Evolutionary conservation across 257 asterid genomes (phyloP), one percentile per base, ranked within the genome.

Genomic region (Solanum infundibuliforme): DNA sequence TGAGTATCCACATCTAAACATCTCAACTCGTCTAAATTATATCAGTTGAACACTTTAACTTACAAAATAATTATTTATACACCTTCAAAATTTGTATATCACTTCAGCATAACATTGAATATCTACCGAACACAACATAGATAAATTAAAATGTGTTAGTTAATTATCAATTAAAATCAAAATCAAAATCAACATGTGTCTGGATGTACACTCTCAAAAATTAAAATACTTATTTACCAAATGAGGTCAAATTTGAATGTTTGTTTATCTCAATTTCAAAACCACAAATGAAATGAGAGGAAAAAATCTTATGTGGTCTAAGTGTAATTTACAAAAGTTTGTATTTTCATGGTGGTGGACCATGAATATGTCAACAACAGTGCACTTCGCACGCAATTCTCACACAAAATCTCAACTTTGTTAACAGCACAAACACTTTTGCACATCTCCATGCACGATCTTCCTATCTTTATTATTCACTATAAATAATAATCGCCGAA

Each of bases 371-470:
- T 76, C 65, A 62, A 62, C 71, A 41, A 43, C 5, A 41, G 3
- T 2, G 84, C 83, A 1, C 83, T 12, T 39, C 23, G 60, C 83
- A 76, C 83, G 83, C 65, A 77, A 41, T 77, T 77, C 84, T 77
- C 84, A 13, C 65, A 41, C 21, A 76, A 39, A n/a, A 18, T 39
- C 60, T 7, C 23, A 76, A 38, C 83, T 36, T 35, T 38, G 83
- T 76, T 27, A 2, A 39, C 0, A 77, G 84, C 84, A 39, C 38
- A 12, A 12, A 39, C 36, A 12, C 32, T 31, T 31, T 31, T 31
- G 32, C 32, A 31, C 32, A 31, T 31, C 32, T 41, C 36, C 62
- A 77, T 77, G 84, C 84, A 77, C 84, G 25, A 77, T 77, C 36
- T 39, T 41, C 36, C 14, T 18, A 0, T n/a, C 83, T 75, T 0